Base-by-base conservation (phyloP, 495 filamentous ascomycete genomes). In the Trichoderma asperelloides region DNA sequence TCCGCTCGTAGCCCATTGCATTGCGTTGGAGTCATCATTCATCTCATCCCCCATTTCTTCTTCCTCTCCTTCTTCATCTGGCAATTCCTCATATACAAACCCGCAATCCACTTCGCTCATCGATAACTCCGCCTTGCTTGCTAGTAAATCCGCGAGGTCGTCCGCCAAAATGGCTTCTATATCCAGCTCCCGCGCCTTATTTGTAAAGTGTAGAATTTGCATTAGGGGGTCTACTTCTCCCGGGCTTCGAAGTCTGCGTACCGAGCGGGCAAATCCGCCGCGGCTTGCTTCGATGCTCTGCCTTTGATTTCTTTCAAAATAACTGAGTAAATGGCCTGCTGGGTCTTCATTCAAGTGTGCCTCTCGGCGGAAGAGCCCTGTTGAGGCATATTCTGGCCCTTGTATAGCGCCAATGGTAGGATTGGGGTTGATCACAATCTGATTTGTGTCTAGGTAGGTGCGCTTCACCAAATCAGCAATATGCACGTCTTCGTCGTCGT, bases 361-460 rank as follows among this genome's bases (percentile, higher is more conserved):
- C 55, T 83, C 77, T n/a, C 39, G 40, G 4, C 75, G 63, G 64
- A 73, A 80, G 2, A 80, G 70, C 9, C 71, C 70, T 0, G 77
- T 78, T 13, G 75, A 72, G 0, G 69, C 49, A 62, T 85, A 86
- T 13, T 74, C 73, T 0, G 75, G 75, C 0, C 82, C 82, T 55
- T 86, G 78, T 2, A 84, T 71, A 5, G 71, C 78, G 23, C 82
- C 82, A 23, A 82, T 70, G 0, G 72, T 76, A 1, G 69, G 76
- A 57, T 82, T 66, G 0, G 70, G 71, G 33, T 78, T 73, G 0
- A 71, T 64, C 2, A 65, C 55, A 0, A 85, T 71, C 60, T 78
- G 76, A 0, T 64, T 64, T 23, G 67, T 70, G 1, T 63, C 28
- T 0, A 85, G 64, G 57, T 76, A 80, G 0, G 69, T 60, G 0